Base-by-base conservation (phyloP, 108 stramenopile genomes). In the Nitzschia sp. region DNA sequence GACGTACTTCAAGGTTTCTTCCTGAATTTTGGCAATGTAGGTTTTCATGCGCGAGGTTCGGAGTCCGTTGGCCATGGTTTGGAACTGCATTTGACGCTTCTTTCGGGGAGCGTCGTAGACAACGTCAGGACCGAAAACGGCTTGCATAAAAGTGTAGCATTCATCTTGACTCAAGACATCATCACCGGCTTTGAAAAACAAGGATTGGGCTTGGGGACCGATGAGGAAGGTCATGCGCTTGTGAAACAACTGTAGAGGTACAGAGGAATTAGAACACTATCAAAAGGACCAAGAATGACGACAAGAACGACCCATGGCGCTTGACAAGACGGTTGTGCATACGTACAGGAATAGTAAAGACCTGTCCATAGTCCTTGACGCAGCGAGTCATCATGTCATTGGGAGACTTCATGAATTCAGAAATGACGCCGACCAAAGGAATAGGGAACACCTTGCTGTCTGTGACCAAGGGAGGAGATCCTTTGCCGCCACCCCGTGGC, bases 101-200 rank as follows among this genome's bases (percentile, higher is more conserved):
- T 88, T 92, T 29, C 89, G 93, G 67, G 93, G 77, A 6, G 97
- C 94, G 75, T 97, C 95, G 85, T 99, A 98, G 57, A 99, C 97
- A 53, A 96, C 84, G 53, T 83, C 90, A 6, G 83, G 76, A 25
- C 98, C 98, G 77, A 99, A 99, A 65, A 99, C 96, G 26, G 97
- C 94, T 67, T 85, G 93, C 94, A 98, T 99, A 81, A 98, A 99
- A 29, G 86, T 87, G 78, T 99, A 99, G 38, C 90, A 92, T 71
- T 95, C 97, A 57, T 93, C 80, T 79, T 98, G 99, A 57, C 84
- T 86, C 75, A 99, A 72, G 14, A 83, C 82, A 53, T 98, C 96
- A 67, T 99, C 98, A 46, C 63, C 67, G 19, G 87, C 85, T 70
- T 92, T 94, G 84, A 93, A 99, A 86, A 99, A 99, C 21, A 96